phyloP scores from a whole-genome alignment of 176 grass and related monocot species.

The Raddia guianensis region DNA sequence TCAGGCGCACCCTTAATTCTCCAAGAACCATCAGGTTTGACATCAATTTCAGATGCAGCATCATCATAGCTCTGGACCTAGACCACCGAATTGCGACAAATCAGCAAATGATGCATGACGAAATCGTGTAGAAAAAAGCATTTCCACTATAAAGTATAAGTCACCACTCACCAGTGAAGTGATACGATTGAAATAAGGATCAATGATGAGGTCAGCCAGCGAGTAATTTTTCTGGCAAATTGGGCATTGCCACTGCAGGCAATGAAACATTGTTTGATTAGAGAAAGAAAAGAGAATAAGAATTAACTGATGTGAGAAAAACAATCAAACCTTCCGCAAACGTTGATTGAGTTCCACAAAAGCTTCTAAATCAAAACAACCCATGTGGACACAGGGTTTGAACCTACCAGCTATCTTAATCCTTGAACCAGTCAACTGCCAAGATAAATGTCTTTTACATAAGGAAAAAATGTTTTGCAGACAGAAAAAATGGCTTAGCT shows the following conservation, averaged over 20 bases:
- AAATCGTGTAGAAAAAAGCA: conserved; percentile 21
- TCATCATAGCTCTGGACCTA: conserved; percentile 72
- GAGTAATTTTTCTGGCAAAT: conserved; percentile 90
- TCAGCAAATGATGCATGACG: conserved; percentile 14
- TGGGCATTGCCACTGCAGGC: conserved; percentile 94
- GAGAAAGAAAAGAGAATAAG: neutral
- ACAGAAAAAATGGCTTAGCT: neutral
- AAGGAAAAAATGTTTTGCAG: conserved; percentile 18
- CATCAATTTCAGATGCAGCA: conserved; percentile 75
- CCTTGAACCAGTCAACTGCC: conserved; percentile 80
- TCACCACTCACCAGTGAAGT: conserved; percentile 69
- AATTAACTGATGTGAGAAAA: conserved; percentile 8
- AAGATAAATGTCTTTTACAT: conserved; percentile 36
- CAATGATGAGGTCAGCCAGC: conserved; percentile 76
- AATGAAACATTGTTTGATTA: conserved; percentile 31
- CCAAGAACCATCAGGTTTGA: conserved; percentile 90
- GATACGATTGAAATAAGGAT: conserved; percentile 95
- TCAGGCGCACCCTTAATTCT: conserved; percentile 61
- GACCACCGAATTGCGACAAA: conserved; percentile 47
- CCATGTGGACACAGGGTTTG: conserved; percentile 71
- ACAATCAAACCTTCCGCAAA: conserved; percentile 71
- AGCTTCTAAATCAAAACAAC: conserved; percentile 56
- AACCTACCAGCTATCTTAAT: conserved; percentile 90
- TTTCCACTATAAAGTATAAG: conserved; percentile 16
- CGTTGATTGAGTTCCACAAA: conserved; percentile 83